Evolutionary conservation across 768 basidiomycete species (phyloP), one percentile per base, ranked within the genome.

Genomic region (Nevesoporus exiguus): DNA sequence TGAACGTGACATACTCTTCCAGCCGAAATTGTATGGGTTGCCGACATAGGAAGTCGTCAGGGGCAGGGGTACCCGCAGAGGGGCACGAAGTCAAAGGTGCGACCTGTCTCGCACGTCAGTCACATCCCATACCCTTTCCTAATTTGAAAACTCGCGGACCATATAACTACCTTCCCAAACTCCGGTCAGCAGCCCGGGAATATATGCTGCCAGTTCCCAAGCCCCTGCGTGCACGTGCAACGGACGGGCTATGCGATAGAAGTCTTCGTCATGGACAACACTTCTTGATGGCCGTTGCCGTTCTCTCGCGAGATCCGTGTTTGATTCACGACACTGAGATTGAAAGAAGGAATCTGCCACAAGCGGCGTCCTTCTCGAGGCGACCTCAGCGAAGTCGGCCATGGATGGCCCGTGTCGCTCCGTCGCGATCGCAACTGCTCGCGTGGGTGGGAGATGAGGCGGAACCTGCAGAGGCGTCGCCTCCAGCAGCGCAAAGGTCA

Each of bases 101-200:
- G 14, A 70, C 66, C 71, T 72, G 54, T 49, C 17, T 19, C 19
- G 10, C n/a, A 39, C 7, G 51, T 70, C 52, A 71, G 62, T 49
- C 45, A 48, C 49, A 19, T 48, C 44, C 47, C 43, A 47, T 17
- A 45, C 42, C 43, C 49, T 43, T 44, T 48, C 57, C 44, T 39
- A 60, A 64, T 60, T 40, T 44, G 14, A 68, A 36, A 57, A 58
- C 40, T 52, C 44, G 63, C 72, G 63, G 59, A 83, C 84, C 80
- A 80, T 80, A 63, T 77, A 81, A 44, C 72, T 73, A 1, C 84
- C 84, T 68, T 84, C 78, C 84, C 84, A 86, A 54, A 78, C 62
- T 3, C 82, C 84, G 27, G 79, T 72, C 51, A 85, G 71, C 31
- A 73, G 65, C 17, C 80, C 80, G 36, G 77, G 75, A 60, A 70